Percentiles rank a stretch among this genome's conserved stretches.
phyloP scores from a whole-genome alignment of 148 eudicot genomes.

The Camellia granthamiana region DNA sequence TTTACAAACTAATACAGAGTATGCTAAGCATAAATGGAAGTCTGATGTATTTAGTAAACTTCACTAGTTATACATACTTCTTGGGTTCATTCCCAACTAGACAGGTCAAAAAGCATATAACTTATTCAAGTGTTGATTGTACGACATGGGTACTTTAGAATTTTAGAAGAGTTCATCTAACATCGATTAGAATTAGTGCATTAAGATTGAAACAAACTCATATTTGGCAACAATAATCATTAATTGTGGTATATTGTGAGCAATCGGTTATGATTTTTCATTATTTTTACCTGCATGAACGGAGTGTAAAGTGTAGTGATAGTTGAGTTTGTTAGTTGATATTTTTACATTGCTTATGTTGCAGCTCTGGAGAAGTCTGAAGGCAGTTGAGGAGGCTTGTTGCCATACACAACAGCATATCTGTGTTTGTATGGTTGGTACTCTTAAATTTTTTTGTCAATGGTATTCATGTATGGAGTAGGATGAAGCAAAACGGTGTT shows the following conservation, averaged over 20 bases:
- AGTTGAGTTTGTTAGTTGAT: background rate
- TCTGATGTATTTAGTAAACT: too few relatives aligned
- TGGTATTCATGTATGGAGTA: background rate
- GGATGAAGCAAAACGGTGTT: background rate
- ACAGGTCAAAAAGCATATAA: too few relatives aligned
- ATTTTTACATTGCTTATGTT: background rate
- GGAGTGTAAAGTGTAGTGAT: background rate
- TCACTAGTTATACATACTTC: too few relatives aligned
- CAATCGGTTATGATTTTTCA: too few relatives aligned
- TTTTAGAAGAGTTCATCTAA: too few relatives aligned
- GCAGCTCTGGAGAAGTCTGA: conserved; percentile 34
- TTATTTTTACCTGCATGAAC: background rate
- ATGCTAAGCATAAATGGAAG: too few relatives aligned
- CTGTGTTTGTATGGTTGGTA: background rate
- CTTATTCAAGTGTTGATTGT: too few relatives aligned
- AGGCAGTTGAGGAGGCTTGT: conserved; percentile 20
- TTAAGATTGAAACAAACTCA: background rate
- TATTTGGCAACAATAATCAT: background rate
- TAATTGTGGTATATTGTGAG: background rate
- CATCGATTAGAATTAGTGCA: background rate
- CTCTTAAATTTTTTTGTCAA: background rate
- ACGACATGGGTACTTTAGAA: too few relatives aligned
- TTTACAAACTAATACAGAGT: too few relatives aligned
- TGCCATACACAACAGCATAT: background rate
- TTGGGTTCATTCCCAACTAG: too few relatives aligned